Conservation (phyloP, 23 red algal species). For the Porphyridium purpureum region DNA sequence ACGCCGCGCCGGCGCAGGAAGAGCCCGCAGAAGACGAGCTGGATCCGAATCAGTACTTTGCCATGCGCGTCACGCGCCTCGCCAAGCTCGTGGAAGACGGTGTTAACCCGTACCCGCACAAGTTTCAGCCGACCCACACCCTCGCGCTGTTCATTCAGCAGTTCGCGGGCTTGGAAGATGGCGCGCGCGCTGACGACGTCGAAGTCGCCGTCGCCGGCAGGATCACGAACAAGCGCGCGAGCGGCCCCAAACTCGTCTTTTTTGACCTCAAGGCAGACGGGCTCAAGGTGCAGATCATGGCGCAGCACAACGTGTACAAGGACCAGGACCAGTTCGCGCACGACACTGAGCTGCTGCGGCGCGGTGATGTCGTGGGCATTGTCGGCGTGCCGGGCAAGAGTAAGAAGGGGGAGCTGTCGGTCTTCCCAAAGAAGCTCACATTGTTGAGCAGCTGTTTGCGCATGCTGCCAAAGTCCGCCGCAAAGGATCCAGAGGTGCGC, state of each 20-base stretch:
- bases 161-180: conserved; percentile 15
- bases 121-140: conserved; percentile 54
- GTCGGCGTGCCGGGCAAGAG: conserved; percentile 60
- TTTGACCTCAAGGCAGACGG: conserved; percentile 91
- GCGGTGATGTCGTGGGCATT: conserved; percentile 87
- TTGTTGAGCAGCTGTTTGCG: conserved; percentile 66
- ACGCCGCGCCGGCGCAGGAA: conserved; percentile 7
- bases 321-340: conserved; percentile 25
- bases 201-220: conserved; percentile 39
- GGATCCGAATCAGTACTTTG: conserved; percentile 75
- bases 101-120: conserved; percentile 72
- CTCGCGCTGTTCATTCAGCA: conserved; percentile 58
- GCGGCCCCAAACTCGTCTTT: conserved; percentile 62
- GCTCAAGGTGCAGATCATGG: conserved; percentile 89
- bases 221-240: conserved; percentile 49
- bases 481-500: conserved; percentile 63
- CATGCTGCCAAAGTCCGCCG: conserved; percentile 73
- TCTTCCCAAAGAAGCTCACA: conserved; percentile 46
- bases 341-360: conserved; percentile 23
- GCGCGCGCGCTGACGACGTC: conserved; percentile 36
- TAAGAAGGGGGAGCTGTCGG: conserved; percentile 73
- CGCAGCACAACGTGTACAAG: conserved; percentile 25
- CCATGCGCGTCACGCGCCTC: conserved; percentile 34
- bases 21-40: conserved; percentile 58
- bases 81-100: conserved; percentile 17